Conservation (phyloP, 257 asterid species). For the Fraxinus anomala region DNA sequence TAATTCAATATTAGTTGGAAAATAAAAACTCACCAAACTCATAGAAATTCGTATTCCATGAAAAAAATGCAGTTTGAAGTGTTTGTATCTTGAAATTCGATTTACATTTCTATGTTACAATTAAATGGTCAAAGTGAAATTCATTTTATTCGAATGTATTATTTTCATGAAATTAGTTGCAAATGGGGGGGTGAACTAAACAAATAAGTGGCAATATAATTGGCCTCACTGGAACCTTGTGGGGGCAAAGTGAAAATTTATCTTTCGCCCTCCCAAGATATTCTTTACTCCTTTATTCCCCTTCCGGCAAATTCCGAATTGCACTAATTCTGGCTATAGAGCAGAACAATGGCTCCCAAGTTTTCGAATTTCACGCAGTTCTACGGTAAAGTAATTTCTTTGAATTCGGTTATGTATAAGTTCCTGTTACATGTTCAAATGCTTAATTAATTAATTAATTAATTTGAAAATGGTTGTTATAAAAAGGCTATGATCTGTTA, state of each 20-base stretch:
- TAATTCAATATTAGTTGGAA: too few relatives aligned
- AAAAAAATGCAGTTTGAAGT: too few relatives aligned
- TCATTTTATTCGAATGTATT: too few relatives aligned
- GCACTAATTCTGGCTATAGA: neutral
- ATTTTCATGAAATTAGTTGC: too few relatives aligned
- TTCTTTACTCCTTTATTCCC: neutral
- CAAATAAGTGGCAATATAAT: too few relatives aligned
- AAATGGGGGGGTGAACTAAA: too few relatives aligned
- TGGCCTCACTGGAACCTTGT: neutral
- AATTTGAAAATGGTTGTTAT: constrained; percentile 15
- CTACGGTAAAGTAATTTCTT: constrained; percentile 37
- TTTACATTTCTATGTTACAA: too few relatives aligned
- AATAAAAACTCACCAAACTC: too few relatives aligned
- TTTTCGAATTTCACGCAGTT: constrained; percentile 36
- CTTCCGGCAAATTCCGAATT: constrained; percentile 26
- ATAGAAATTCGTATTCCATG: too few relatives aligned
- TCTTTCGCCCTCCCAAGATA: neutral
- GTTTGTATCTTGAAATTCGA: too few relatives aligned
- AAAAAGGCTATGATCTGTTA: constrained; percentile 78
- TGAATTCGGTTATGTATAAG: neutral
- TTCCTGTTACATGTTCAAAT: neutral
- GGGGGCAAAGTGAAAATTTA: neutral
- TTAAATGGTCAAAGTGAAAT: too few relatives aligned
- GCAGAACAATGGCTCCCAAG: constrained; percentile 33
- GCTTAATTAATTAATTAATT: neutral